phyloP scores from a whole-genome alignment of 1,284 basidiomycete species.

The Leccinum pachyderme region DNA sequence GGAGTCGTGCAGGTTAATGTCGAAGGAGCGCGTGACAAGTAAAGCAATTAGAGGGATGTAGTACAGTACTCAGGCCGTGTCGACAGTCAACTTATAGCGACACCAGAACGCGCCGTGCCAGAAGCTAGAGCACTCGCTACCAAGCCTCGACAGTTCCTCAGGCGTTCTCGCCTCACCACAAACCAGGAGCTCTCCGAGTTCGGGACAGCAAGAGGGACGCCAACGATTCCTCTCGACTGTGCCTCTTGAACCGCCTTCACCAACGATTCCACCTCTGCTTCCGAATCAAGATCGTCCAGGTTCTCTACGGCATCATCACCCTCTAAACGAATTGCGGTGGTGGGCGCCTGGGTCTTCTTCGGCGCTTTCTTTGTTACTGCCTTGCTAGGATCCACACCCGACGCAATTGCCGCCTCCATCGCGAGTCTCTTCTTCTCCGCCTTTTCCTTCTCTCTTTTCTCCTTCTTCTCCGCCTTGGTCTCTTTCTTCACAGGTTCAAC shows the following conservation, averaged over 20 bases:
- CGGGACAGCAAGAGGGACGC: slow-evolving; percentile 49
- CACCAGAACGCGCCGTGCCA: slow-evolving; percentile 23
- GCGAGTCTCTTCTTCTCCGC: slow-evolving; percentile 70
- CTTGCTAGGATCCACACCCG: slow-evolving; percentile 48
- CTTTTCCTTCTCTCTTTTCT: slow-evolving; percentile 75
- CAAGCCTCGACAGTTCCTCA: slow-evolving; percentile 66
- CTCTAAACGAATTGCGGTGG: slow-evolving; percentile 44
- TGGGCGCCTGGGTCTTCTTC: slow-evolving; percentile 45
- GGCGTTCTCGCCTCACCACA: slow-evolving; percentile 67
- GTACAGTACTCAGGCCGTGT: not conserved
- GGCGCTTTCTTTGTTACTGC: slow-evolving; percentile 55
- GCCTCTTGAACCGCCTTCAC: slow-evolving; percentile 54
- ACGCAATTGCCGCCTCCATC: slow-evolving; percentile 61
- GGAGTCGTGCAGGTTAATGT: not conserved
- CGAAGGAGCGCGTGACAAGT: slow-evolving; percentile 7
- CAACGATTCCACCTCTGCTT: slow-evolving; percentile 64
- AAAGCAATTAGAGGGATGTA: not conserved
- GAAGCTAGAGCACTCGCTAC: slow-evolving; percentile 53
- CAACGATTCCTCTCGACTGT: slow-evolving; percentile 49
- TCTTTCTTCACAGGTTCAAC: slow-evolving; percentile 88
- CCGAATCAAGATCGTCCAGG: slow-evolving; percentile 77
- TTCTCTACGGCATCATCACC: slow-evolving; percentile 68
- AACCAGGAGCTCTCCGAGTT: slow-evolving; percentile 63
- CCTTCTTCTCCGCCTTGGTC: slow-evolving; percentile 79
- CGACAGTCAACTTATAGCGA: slow-evolving; percentile 19